Base-by-base conservation (phyloP, 2,329 filamentous ascomycete species). In the Xylariaceae sp. region DNA sequence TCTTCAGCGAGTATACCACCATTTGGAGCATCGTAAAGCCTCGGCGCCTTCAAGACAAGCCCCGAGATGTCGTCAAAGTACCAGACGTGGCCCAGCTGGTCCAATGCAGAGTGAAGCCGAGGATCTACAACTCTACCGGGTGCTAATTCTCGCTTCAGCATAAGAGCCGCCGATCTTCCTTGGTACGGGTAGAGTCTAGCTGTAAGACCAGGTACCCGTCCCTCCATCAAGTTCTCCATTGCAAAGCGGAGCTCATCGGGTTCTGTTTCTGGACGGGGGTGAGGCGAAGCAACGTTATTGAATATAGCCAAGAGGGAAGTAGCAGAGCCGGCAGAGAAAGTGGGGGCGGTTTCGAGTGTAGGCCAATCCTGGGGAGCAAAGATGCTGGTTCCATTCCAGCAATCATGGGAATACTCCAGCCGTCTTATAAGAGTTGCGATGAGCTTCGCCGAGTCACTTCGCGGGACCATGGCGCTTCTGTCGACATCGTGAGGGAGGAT, bases 1-100 rank as follows among this genome's bases (percentile, higher is more conserved):
- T 88, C 85, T 62, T 94, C 89, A 0, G 87, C 87, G 12, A 90
- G 71, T 12, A 92, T 86, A 2, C 90, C 92, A 32, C 91, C 90
- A 50, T 78, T 76, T 5, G 85, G 79, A 22, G 82, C 78, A 40
- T 94, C 89, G 58, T 92, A 96, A 51, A 81, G 80, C 2, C 79
- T 77, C 11, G 87, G 84, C n/a, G 86, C 80, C 33, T 75, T 74
- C 0, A 88, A 65, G 42, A 90, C 77, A 0, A 74, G 73, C 0
- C 82, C 80, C 14, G 81, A 77, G 40, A 85, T 78, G 5, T 79
- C 73, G 53, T 91, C 86, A 56, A 85, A 86, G 62, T 87, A 95
- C 72, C 85, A 96, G 0, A 61, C 58, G 1, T 69, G 64, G 1
- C 83, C 86, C 4, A 75, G 69, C 30, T 88, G 87, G 44, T 87